These are phyloP conservation scores for Drechslera avenae DNA, from an alignment of 2,329 filamentous ascomycete species.

Conservation along the genomic window DNA sequence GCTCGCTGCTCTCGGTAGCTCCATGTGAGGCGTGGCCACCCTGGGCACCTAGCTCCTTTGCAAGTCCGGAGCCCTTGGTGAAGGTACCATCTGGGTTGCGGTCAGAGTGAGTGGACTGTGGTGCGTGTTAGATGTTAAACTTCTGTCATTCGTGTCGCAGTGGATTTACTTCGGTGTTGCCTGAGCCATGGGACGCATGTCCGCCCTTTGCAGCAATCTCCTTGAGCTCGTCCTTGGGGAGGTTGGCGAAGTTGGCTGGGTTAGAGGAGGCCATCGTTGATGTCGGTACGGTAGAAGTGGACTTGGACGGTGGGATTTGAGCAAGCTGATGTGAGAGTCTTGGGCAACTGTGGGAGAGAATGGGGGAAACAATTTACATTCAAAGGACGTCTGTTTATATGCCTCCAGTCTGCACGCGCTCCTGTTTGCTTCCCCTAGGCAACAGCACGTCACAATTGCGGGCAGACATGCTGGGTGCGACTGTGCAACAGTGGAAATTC, in stretches of 20 bases:
- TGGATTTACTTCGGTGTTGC: not conserved
- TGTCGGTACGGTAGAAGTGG: constrained; percentile 10
- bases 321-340: not conserved
- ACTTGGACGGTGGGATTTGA: constrained; percentile 4
- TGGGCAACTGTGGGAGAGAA: not conserved
- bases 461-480: constrained; percentile 1
- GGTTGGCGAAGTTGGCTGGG: constrained; percentile 60
- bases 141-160: too few relatives aligned
- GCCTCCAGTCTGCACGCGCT: constrained; percentile 11
- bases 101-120: constrained; percentile 14
- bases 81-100: constrained; percentile 50
- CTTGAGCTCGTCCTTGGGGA: constrained; percentile 55
- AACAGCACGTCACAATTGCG: constrained; percentile 25
- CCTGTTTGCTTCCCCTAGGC: constrained; percentile 17
- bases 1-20: constrained; percentile 13
- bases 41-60: constrained; percentile 46
- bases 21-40: constrained; percentile 46
- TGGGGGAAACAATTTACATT: not conserved
- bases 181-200: constrained; percentile 46
- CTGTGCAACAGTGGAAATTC: not conserved
- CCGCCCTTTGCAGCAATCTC: constrained; percentile 58
- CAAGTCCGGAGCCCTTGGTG: constrained; percentile 45
- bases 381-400: constrained; percentile 17
- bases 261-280: constrained; percentile 50
- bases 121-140: too few relatives aligned